phyloP scores from a whole-genome alignment of 306 rosid genomes.

The Ammopiptanthus mongolicus region DNA sequence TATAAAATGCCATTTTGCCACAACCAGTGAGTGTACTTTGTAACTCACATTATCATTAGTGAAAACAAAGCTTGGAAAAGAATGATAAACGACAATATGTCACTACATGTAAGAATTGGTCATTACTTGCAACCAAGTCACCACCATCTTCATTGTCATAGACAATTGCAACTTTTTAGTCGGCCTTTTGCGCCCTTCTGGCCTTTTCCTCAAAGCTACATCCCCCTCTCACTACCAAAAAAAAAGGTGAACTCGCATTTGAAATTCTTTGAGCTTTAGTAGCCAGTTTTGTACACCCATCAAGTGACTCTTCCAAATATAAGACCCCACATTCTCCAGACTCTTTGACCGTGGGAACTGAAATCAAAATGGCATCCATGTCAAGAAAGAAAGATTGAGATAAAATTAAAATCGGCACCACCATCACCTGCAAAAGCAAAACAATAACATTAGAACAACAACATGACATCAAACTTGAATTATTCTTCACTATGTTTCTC shows the following conservation, averaged over 20 bases:
- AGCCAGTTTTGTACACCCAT: constrained; percentile 72
- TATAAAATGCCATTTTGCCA: background rate
- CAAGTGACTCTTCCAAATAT: constrained; percentile 77
- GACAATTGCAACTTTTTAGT: constrained; percentile 83
- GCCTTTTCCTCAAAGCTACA: constrained; percentile 97
- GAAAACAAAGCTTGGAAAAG: constrained; percentile 5
- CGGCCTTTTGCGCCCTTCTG: constrained; percentile 79
- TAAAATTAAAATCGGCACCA: constrained; percentile 2
- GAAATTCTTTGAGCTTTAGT: constrained; percentile 39
- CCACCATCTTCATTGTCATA: constrained; percentile 73
- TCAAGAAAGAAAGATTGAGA: constrained; percentile 16
- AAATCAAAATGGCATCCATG: constrained; percentile 25
- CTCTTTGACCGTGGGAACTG: constrained; percentile 76
- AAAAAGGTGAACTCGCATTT: constrained; percentile 57
- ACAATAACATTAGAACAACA: constrained; percentile 2
- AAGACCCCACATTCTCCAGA: constrained; percentile 76
- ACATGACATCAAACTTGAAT: background rate
- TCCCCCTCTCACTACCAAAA: constrained; percentile 82
- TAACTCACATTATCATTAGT: background rate
- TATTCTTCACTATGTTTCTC: background rate
- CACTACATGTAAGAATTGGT: constrained; percentile 16
- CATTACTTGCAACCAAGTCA: constrained; percentile 83
- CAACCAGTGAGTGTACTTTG: background rate
- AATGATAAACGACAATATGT: constrained; percentile 16
- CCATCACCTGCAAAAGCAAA: background rate